Percentiles rank a stretch among this genome's conserved stretches.
phyloP scores from a whole-genome alignment of 179 eudicot genomes.

The Corrigiola litoralis region DNA sequence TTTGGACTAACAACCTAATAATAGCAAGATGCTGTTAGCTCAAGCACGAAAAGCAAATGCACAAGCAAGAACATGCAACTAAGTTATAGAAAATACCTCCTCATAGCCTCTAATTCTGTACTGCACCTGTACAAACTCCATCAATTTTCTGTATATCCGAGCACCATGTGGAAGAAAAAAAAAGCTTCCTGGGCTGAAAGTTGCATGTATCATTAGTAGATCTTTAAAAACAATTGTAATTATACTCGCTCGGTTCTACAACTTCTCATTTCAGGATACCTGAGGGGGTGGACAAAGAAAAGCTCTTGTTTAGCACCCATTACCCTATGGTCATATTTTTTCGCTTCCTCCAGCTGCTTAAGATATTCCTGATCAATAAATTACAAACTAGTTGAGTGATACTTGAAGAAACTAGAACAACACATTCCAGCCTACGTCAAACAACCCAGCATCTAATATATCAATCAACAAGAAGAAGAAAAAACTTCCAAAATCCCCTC shows the following conservation, averaged over 20 bases:
- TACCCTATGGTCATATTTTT: constrained; percentile 85
- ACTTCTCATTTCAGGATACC: constrained; percentile 36
- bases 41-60: background rate
- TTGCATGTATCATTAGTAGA: too few species aligned
- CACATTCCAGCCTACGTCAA: background rate
- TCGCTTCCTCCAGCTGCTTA: constrained; percentile 79
- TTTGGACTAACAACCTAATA: constrained; percentile 80
- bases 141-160: constrained; percentile 79
- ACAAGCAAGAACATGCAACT: constrained; percentile 5
- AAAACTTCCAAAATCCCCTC: background rate
- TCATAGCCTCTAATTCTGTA: constrained; percentile 82
- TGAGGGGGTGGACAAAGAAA: constrained; percentile 87
- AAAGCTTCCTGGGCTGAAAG: constrained; percentile 93
- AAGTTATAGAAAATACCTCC: constrained; percentile 44
- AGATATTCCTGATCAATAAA: constrained; percentile 54
- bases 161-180: constrained; percentile 87
- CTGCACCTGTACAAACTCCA: constrained; percentile 64
- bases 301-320: constrained; percentile 83
- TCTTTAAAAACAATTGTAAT: background rate
- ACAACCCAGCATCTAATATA: background rate
- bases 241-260: background rate
- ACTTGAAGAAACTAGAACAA: background rate
- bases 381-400: background rate
- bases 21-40: constrained; percentile 2
- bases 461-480: background rate